Evolutionary conservation across 169 alveolate species (phyloP), one percentile per base, ranked within the genome.

Genomic region (Babesia caballi): DNA sequence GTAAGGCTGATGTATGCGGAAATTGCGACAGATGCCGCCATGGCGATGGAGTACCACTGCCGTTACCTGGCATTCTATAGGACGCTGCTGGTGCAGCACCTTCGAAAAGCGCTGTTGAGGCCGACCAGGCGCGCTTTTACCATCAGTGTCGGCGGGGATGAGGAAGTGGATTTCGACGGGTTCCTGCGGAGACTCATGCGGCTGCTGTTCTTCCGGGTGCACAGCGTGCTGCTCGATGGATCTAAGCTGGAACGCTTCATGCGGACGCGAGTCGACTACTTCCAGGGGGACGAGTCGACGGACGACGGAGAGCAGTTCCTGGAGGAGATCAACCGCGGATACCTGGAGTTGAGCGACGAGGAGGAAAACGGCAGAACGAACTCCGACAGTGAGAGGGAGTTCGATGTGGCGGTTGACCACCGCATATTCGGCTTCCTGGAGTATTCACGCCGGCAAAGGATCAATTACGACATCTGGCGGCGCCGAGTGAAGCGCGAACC

Each of bases 351-450:
- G 50, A 15, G 30, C 28, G 38, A 1, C 17, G 73, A 49, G 1
- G 61, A 63, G 6, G 46, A 5, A 0, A 0, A 3, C 19, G 3
- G 32, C 35, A 52, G 11, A 17, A 12, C 61, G 28, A 30, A 19
- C 42, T 17, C 46, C 51, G 66, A 56, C 35, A 7, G 51, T n/a
- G 49, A 56, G 25, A 46, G 30, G 21, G 58, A n/a, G 7, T 2
- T 27, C 14, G 68, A 70, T 25, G 53, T 2, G 15, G 63, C 35
- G 17, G 30, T 49, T 21, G 84, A 73, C 32, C 25, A 66, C 30
- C 47, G 66, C 21, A 52, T 73, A 49, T 73, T 73, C 40, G 84
- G 84, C 36, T 65, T 73, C 61, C 47, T 73, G 36, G 84, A 73
- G 58, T 50, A 61, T 41, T 52, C 68, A 1, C 41, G 7, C n/a